Conservation (phyloP, 2,329 filamentous ascomycete genomes). For the Clarireedia hainanense region DNA sequence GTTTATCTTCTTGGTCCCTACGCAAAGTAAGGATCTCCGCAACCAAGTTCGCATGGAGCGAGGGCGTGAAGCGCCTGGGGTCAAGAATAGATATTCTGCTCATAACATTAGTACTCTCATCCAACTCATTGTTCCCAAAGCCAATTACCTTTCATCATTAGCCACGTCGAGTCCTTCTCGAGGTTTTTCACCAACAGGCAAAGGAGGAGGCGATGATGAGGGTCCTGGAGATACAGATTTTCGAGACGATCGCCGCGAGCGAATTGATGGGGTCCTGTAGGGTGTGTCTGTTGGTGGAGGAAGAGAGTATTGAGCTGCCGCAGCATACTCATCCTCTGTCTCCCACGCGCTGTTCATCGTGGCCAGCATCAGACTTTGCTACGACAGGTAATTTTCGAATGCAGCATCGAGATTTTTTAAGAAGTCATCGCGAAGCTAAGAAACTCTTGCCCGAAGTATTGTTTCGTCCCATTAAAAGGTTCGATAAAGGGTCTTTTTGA, state of each 20-base stretch:
- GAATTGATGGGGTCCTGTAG: slow-evolving; percentile 50
- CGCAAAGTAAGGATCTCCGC: slow-evolving; percentile 85
- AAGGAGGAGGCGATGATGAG: slow-evolving; percentile 51
- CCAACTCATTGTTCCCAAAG: too few species aligned
- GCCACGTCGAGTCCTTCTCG: slow-evolving; percentile 48
- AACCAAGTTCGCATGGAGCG: slow-evolving; percentile 86
- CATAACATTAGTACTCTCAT: slow-evolving; percentile 13
- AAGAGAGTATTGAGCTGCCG: slow-evolving; percentile 49
- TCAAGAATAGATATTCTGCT: slow-evolving; percentile 59
- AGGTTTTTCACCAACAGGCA: slow-evolving; percentile 41
- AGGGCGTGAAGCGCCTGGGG: slow-evolving; percentile 88
- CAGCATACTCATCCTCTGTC: slow-evolving; percentile 54
- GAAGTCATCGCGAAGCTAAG: not conserved
- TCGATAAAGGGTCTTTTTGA: not conserved
- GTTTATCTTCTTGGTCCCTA: slow-evolving; percentile 85
- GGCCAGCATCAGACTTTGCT: not conserved
- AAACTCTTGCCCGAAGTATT: not conserved
- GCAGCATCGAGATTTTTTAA: not conserved
- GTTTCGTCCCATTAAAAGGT: not conserved
- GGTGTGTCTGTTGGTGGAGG: slow-evolving; percentile 66
- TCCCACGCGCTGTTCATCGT: slow-evolving; percentile 48
- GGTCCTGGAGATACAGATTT: slow-evolving; percentile 58
- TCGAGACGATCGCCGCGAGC: slow-evolving; percentile 48
- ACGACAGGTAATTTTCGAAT: not conserved
- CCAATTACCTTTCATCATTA: slow-evolving; percentile 48